phyloP scores from a whole-genome alignment of 257 asterid genomes.

The Petunia axillaris region DNA sequence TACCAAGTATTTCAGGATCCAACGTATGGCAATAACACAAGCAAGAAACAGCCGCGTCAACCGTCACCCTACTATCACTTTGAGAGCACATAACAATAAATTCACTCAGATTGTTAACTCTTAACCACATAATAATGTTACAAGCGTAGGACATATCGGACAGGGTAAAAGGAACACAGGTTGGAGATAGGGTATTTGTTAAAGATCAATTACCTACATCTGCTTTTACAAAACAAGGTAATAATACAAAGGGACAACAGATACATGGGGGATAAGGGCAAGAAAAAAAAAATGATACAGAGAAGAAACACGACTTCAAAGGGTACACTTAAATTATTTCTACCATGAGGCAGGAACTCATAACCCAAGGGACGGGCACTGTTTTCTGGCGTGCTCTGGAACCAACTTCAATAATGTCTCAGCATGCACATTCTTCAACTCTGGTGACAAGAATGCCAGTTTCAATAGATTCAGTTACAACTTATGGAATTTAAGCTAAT shows the following conservation, averaged over 20 bases:
- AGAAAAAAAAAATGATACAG: conserved; percentile 21
- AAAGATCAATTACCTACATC: conserved; percentile 37
- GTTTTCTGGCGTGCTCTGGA: conserved; percentile 87
- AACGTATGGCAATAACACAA: background rate
- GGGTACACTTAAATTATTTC: conserved; percentile 21
- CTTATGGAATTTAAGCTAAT: background rate
- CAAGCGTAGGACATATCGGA: conserved; percentile 13
- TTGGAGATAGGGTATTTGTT: conserved; percentile 24
- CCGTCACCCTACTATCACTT: conserved; percentile 8
- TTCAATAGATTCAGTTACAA: conserved; percentile 14
- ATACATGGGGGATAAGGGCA: conserved; percentile 9
- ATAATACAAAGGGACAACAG: conserved; percentile 28
- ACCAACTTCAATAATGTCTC: conserved; percentile 67
- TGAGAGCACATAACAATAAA: conserved; percentile 6
- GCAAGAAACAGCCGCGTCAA: conserved; percentile 12
- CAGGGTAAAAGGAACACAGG: conserved; percentile 24
- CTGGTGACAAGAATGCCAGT: conserved; percentile 42
- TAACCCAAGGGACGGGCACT: conserved; percentile 63
- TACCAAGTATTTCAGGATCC: background rate
- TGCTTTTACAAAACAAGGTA: conserved; percentile 34
- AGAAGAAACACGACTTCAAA: conserved; percentile 25
- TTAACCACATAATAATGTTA: conserved; percentile 20
- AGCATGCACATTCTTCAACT: conserved; percentile 76
- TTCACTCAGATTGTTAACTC: conserved; percentile 18
- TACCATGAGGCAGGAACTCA: conserved; percentile 40